Conservation (phyloP, 192 early-diverging fungal genomes). For the Paraglomus occultum region DNA sequence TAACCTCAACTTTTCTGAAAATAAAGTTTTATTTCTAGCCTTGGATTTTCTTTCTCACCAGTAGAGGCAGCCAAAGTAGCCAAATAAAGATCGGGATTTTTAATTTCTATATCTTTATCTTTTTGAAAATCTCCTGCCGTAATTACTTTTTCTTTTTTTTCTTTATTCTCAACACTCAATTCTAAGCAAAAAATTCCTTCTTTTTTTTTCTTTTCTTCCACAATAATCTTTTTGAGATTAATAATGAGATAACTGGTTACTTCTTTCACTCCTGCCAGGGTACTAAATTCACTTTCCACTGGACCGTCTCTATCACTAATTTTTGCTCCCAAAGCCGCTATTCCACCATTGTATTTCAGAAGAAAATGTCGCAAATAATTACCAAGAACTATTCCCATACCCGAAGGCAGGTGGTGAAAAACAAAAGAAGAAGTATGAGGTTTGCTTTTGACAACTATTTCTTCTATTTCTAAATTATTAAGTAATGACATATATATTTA, state of each 20-base stretch:
- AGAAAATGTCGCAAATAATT: conserved; percentile 13
- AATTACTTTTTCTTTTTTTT: conserved; percentile 17
- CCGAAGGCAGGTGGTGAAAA: conserved; percentile 3
- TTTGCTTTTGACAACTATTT: conserved; percentile 11
- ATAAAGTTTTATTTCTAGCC: conserved; percentile 10
- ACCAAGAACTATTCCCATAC: neutral
- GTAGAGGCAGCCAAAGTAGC: conserved; percentile 2
- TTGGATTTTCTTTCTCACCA: neutral
- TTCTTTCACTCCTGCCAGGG: neutral
- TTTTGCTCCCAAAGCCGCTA: neutral
- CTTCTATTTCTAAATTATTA: conserved; percentile 17
- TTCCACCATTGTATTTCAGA: neutral
- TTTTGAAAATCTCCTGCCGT: conserved; percentile 3
- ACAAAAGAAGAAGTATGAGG: conserved; percentile 8
- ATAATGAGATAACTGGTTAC: conserved; percentile 11
- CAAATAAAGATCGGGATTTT: conserved; percentile 10
- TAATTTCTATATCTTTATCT: conserved; percentile 11
- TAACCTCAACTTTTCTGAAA: conserved; percentile 11
- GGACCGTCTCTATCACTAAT: conserved; percentile 11
- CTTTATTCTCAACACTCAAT: conserved; percentile 2
- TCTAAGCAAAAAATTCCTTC: conserved; percentile 16
- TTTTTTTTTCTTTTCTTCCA: conserved; percentile 16
- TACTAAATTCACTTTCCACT: conserved; percentile 2
- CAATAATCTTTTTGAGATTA: conserved; percentile 16
- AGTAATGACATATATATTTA: conserved; percentile 23